These are phyloP conservation scores for Saccharomycopsis crataegensis DNA, from an alignment of 1,139 yeast genomes.

Conservation along the genomic window DNA sequence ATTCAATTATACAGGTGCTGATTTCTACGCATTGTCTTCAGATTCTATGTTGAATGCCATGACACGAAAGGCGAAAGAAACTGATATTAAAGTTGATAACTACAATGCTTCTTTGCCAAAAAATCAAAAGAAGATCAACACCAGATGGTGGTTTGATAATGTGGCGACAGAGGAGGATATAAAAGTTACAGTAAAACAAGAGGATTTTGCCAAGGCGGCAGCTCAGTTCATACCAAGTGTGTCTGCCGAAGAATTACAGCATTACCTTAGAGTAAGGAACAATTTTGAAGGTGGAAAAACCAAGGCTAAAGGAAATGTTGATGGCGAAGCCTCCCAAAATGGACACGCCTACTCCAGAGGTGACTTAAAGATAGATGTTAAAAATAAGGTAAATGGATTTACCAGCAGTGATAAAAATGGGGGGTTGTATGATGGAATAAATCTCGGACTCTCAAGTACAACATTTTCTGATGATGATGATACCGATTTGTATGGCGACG, in stretches of 20 bases:
- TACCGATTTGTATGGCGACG: constrained; percentile 5
- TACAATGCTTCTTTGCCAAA: constrained; percentile 37
- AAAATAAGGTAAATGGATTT: constrained; percentile 6
- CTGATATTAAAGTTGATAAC: constrained; percentile 54
- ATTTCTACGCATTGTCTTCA: constrained; percentile 89
- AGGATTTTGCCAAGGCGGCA: constrained; percentile 72
- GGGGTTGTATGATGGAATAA: background rate
- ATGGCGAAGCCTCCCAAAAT: background rate
- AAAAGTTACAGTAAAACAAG: constrained; percentile 57
- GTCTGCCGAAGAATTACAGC: constrained; percentile 77
- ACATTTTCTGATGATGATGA: constrained; percentile 13
- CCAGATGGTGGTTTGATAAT: constrained; percentile 91
- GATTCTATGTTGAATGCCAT: constrained; percentile 95
- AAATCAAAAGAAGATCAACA: constrained; percentile 35
- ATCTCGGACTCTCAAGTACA: constrained; percentile 1
- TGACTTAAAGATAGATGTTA: constrained; percentile 4
- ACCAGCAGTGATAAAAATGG: background rate
- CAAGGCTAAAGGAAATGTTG: constrained; percentile 16
- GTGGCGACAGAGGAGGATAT: constrained; percentile 62
- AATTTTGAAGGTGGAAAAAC: constrained; percentile 50
- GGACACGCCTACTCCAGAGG: constrained; percentile 17
- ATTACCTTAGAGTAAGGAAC: constrained; percentile 68
- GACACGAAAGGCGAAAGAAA: constrained; percentile 77
- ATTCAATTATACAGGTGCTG: constrained; percentile 93
- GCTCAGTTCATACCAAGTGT: constrained; percentile 74